Evolutionary conservation across 495 filamentous ascomycete species (phyloP).

Genomic region (Aspergillus olivimuriae): DNA sequence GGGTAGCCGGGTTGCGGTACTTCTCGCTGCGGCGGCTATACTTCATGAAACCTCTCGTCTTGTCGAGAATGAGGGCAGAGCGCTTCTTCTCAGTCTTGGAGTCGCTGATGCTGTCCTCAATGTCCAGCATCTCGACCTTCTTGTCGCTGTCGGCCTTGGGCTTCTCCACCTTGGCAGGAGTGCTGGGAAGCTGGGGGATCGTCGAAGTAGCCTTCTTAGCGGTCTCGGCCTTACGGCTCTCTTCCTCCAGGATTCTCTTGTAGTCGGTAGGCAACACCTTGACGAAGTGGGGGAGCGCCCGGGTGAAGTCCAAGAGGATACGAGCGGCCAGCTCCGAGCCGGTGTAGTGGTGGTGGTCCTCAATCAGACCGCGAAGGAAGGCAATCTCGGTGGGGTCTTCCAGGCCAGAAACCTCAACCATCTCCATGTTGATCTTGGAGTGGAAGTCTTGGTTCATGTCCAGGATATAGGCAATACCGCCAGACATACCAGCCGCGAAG

Average conservation of each 20-base stretch:
- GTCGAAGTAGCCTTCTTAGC: slow-evolving; percentile 80
- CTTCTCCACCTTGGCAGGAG: slow-evolving; percentile 45
- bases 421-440: slow-evolving; percentile 94
- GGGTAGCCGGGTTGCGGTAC: slow-evolving; percentile 80
- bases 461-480: slow-evolving; percentile 95
- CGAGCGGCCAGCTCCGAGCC: slow-evolving; percentile 95
- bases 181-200: slow-evolving; percentile 69
- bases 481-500: slow-evolving; percentile 99
- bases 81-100: slow-evolving; percentile 89
- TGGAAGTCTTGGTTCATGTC: slow-evolving; percentile 90
- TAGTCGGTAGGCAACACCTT: slow-evolving; percentile 96
- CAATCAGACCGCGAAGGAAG: slow-evolving; percentile 86
- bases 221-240: slow-evolving; percentile 76
- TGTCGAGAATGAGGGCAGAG: slow-evolving; percentile 87
- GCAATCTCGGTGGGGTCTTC: slow-evolving; percentile 92
- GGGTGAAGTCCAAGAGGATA: slow-evolving; percentile 93
- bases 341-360: slow-evolving; percentile 99
- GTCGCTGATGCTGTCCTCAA: slow-evolving; percentile 90
- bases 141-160: slow-evolving; percentile 57
- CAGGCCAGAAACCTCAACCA: slow-evolving; percentile 88
- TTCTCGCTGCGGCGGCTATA: slow-evolving; percentile 93
- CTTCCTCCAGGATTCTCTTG: slow-evolving; percentile 86
- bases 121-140: slow-evolving; percentile 81
- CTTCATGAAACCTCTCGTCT: slow-evolving; percentile 98
- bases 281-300: slow-evolving; percentile 85